phyloP scores from a whole-genome alignment of 805 yeast genomes.

The Yamadazyma endophytica region DNA sequence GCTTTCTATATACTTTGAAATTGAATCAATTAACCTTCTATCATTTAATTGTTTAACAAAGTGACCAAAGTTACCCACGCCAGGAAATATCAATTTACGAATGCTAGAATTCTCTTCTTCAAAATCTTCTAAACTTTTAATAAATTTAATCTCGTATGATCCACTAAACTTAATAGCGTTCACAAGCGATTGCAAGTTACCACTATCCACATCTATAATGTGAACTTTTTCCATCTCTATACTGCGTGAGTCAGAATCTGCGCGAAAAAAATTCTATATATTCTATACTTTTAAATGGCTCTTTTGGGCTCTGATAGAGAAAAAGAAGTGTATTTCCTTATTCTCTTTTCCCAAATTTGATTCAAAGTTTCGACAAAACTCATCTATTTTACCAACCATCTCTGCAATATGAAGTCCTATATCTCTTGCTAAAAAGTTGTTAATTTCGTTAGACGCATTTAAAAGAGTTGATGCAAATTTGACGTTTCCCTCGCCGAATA shows the following conservation, averaged over 20 bases:
- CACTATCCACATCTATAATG: constrained; percentile 90
- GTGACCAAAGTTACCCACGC: constrained; percentile 97
- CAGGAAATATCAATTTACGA: constrained; percentile 73
- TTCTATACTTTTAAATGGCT: neutral
- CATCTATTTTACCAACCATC: constrained; percentile 27
- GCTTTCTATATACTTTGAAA: constrained; percentile 60
- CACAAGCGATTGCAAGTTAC: constrained; percentile 82
- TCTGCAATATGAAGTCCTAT: constrained; percentile 27
- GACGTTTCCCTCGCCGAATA: constrained; percentile 34
- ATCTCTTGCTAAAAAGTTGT: constrained; percentile 24
- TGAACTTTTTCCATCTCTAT: constrained; percentile 35
- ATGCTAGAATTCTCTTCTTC: constrained; percentile 39
- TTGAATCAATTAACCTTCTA: constrained; percentile 62
- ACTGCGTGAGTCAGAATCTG: neutral
- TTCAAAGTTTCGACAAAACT: constrained; percentile 18
- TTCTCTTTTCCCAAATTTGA: constrained; percentile 9
- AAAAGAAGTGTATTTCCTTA: constrained; percentile 10
- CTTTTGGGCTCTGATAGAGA: constrained; percentile 10
- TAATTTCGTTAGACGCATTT: constrained; percentile 26
- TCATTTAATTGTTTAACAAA: constrained; percentile 67
- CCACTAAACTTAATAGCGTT: constrained; percentile 85
- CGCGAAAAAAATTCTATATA: neutral
- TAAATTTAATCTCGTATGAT: constrained; percentile 53
- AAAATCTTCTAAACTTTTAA: constrained; percentile 58
- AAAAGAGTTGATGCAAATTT: constrained; percentile 25